Conservation (phyloP, 768 basidiomycete genomes). For the Amylocystis lapponica region DNA sequence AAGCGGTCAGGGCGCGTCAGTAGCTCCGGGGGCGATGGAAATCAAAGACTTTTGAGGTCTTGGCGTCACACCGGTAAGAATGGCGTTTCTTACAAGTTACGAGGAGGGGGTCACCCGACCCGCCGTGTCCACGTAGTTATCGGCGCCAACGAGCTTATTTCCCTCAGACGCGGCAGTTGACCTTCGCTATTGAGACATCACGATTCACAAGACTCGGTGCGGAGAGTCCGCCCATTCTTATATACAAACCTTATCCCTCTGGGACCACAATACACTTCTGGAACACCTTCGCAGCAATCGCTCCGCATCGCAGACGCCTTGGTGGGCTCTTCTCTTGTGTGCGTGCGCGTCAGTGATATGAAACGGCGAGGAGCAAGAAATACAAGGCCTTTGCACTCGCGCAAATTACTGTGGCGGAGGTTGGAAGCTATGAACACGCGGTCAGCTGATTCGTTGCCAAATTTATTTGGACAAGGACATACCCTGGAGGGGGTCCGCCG, state of each 20-base stretch:
- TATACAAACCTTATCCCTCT: conserved; percentile 1
- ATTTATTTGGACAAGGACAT: conserved; percentile 25
- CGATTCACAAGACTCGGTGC: too few relatives aligned
- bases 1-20: too few relatives aligned
- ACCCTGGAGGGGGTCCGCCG: conserved; percentile 82
- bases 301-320: background rate
- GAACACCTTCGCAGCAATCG: background rate
- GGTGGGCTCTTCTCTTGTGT: background rate
- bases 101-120: too few relatives aligned
- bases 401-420: conserved; percentile 39
- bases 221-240: too few relatives aligned
- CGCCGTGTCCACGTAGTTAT: too few relatives aligned
- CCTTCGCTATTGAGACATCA: background rate
- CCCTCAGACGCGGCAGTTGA: too few relatives aligned
- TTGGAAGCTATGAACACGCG: conserved; percentile 33
- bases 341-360: conserved; percentile 8
- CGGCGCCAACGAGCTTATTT: too few relatives aligned
- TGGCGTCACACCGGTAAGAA: too few relatives aligned
- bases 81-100: too few relatives aligned
- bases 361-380: conserved; percentile 7
- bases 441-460: background rate
- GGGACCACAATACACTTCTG: background rate
- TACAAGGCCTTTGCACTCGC: conserved; percentile 13
- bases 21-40: too few relatives aligned
- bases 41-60: too few relatives aligned